phyloP scores from a whole-genome alignment of 805 yeast genomes.

The Saccharomycopsis javanensis region DNA sequence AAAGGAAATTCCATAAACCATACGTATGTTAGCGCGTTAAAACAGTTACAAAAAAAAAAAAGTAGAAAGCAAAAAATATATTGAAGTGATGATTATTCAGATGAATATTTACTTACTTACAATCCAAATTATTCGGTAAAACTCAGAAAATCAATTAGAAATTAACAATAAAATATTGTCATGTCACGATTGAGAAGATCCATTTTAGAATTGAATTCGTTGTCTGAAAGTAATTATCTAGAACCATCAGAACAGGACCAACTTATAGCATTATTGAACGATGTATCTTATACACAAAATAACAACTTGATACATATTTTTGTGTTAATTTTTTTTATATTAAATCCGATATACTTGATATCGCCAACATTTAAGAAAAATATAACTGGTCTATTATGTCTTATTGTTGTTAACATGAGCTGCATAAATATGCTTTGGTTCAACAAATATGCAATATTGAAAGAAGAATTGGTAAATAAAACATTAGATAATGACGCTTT shows the following conservation, averaged over 20 bases:
- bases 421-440: constrained; percentile 9
- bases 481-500: neutral
- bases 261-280: constrained; percentile 12
- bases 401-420: constrained; percentile 1
- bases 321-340: constrained; percentile 1
- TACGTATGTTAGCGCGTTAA: too few relatives aligned
- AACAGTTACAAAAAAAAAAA: too few relatives aligned
- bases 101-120: too few relatives aligned
- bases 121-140: too few relatives aligned
- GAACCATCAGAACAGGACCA: constrained; percentile 18
- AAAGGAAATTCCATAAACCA: too few relatives aligned
- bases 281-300: constrained; percentile 1
- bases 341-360: constrained; percentile 12
- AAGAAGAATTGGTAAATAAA: neutral
- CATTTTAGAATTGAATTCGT: constrained; percentile 4
- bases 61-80: too few relatives aligned
- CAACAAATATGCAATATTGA: constrained; percentile 7
- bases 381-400: neutral
- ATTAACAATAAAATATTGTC: too few relatives aligned
- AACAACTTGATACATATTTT: constrained; percentile 1
- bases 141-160: too few relatives aligned
- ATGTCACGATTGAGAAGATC: constrained; percentile 11
- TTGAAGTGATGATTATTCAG: too few relatives aligned
- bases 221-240: constrained; percentile 9
- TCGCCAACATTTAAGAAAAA: constrained; percentile 8